phyloP scores from a whole-genome alignment of 1,284 basidiomycete species.

The Fomitopsis pinicola region DNA sequence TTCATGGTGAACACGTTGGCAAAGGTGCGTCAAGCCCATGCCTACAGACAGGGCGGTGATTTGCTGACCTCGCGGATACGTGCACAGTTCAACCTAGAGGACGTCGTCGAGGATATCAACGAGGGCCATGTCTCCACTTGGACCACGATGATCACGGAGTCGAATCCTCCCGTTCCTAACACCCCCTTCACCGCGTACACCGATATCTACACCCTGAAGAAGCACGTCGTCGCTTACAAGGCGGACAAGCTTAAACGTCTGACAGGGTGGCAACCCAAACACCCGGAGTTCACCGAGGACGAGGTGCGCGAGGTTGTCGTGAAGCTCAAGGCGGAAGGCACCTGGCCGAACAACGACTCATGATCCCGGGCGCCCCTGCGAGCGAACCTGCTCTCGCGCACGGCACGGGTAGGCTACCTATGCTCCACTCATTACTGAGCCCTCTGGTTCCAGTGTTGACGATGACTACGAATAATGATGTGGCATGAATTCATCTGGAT shows the following conservation, averaged over 20 bases:
- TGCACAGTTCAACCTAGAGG: slow-evolving; percentile 52
- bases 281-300: slow-evolving; percentile 61
- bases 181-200: slow-evolving; percentile 82
- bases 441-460: neutral
- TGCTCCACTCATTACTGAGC: neutral
- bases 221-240: slow-evolving; percentile 61
- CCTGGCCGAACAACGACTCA: slow-evolving; percentile 54
- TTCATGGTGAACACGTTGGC: slow-evolving; percentile 66
- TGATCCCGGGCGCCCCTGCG: slow-evolving; percentile 2
- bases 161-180: slow-evolving; percentile 71
- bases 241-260: slow-evolving; percentile 72
- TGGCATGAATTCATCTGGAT: slow-evolving; percentile 5
- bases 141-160: slow-evolving; percentile 77
- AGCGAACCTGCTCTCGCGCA: neutral
- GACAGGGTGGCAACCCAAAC: slow-evolving; percentile 64
- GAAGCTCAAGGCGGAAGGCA: slow-evolving; percentile 73
- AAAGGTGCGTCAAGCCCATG: slow-evolving; percentile 41
- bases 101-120: slow-evolving; percentile 83
- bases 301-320: slow-evolving; percentile 71
- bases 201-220: slow-evolving; percentile 68
- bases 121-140: slow-evolving; percentile 84
- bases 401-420: neutral
- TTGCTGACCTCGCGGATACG: neutral
- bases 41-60: neutral
- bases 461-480: slow-evolving; percentile 6